Percentiles rank a stretch among this genome's conserved stretches.
These are phyloP conservation scores for Licmophora abbreviata DNA, from an alignment of 108 stramenopile genomes.

Conservation along the genomic window DNA sequence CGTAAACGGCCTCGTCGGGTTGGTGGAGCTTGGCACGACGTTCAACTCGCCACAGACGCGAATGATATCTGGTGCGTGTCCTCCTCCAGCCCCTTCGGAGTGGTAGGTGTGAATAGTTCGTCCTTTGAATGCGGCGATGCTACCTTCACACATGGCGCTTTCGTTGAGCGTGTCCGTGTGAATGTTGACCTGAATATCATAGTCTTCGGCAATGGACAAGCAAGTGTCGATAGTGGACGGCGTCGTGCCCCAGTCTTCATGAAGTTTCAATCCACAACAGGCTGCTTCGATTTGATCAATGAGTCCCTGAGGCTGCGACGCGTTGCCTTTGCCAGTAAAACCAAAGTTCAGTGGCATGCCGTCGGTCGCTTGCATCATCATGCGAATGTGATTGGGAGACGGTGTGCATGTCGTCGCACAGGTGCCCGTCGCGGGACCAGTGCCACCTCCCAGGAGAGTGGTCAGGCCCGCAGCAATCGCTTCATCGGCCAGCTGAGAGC, in stretches of 20 bases:
- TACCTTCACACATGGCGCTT: constrained; percentile 87
- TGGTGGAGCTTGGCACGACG: constrained; percentile 93
- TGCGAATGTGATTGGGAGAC: constrained; percentile 83
- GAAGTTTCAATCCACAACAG: constrained; percentile 94
- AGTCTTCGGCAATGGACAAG: constrained; percentile 80
- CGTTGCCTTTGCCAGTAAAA: constrained; percentile 95
- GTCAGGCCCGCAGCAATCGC: constrained; percentile 91
- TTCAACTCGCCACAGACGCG: too few relatives aligned
- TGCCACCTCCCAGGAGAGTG: constrained; percentile 93
- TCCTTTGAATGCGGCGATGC: constrained; percentile 90
- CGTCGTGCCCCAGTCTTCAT: constrained; percentile 99
- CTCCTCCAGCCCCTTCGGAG: constrained; percentile 81
- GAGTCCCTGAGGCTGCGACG: constrained; percentile 54
- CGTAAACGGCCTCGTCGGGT: constrained; percentile 95
- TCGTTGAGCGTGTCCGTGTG: constrained; percentile 99
- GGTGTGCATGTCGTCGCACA: constrained; percentile 97
- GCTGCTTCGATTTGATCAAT: constrained; percentile 68
- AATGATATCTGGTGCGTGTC: constrained; percentile 98
- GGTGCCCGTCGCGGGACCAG: constrained; percentile 91
- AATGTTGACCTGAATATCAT: constrained; percentile 91
- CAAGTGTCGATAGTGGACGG: constrained; percentile 92
- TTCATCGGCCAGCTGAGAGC: constrained; percentile 93
- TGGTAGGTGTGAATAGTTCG: constrained; percentile 93
- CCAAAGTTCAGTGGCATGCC: constrained; percentile 90
- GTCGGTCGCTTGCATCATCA: constrained; percentile 96